Evolutionary conservation across 805 yeast species (phyloP).

Genomic region (Lipomyces japonicus): DNA sequence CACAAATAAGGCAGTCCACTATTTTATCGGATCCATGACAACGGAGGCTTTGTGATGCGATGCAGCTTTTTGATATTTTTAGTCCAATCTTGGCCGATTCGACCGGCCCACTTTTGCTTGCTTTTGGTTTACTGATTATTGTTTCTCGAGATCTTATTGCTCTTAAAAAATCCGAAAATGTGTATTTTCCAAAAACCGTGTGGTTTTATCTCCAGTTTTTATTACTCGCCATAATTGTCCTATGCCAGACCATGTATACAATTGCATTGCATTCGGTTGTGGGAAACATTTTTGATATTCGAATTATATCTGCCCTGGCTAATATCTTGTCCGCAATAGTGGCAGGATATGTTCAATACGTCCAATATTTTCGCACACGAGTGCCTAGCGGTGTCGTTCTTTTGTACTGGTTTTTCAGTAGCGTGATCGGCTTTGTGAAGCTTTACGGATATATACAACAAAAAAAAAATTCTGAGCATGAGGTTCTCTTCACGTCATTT

Average conservation of each 20-base stretch:
- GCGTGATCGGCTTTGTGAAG: constrained; percentile 34
- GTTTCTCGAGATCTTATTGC: constrained; percentile 10
- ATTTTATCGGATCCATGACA: no score
- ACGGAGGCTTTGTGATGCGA: no score
- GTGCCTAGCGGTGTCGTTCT: constrained; percentile 66
- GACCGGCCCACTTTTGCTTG: constrained; percentile 34
- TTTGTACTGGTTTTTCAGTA: constrained; percentile 63
- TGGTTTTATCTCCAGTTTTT: constrained; percentile 7
- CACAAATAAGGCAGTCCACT: no score
- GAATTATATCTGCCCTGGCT: constrained; percentile 39
- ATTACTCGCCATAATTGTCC: constrained; percentile 1
- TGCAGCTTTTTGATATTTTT: no score
- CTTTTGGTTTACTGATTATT: constrained; percentile 15
- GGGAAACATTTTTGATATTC: constrained; percentile 34
- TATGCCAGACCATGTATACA: constrained; percentile 12
- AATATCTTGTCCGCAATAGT: constrained; percentile 46
- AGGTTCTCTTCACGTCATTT: constrained; percentile 2
- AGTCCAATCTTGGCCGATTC: constrained; percentile 42
- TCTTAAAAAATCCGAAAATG: not conserved
- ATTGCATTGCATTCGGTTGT: constrained; percentile 28
- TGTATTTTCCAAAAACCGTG: not conserved
- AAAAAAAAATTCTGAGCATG: not conserved
- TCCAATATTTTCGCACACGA: constrained; percentile 63
- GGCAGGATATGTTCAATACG: constrained; percentile 48
- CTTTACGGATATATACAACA: constrained; percentile 21